Evolutionary conservation across 1,284 basidiomycete genomes (phyloP).

Genomic region (Leccinum pachyderme): DNA sequence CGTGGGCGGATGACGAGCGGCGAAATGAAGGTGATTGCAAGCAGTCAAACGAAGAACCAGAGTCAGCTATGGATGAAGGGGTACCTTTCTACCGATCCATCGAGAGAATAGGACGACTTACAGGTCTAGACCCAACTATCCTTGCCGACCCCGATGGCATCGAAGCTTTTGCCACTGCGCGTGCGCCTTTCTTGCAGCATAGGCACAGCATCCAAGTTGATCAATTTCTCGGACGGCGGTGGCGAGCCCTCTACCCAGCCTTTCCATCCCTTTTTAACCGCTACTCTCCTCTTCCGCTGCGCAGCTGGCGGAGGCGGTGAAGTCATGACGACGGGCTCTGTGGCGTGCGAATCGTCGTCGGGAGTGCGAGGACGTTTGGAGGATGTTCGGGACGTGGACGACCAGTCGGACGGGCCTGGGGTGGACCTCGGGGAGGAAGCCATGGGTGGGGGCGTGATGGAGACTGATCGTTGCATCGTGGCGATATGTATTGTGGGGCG

Average conservation of each 20-base stretch:
- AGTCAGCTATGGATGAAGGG: constrained; percentile 9
- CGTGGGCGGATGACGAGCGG: constrained; percentile 2
- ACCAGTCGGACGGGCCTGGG: constrained; percentile 69
- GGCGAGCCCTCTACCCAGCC: constrained; percentile 83
- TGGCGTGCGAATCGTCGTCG: constrained; percentile 37
- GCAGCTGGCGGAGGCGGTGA: constrained; percentile 28
- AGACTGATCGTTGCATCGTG: constrained; percentile 61
- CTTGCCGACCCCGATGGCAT: constrained; percentile 60
- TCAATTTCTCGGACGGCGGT: constrained; percentile 73
- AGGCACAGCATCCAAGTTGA: constrained; percentile 69
- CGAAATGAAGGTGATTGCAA: not conserved
- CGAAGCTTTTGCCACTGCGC: constrained; percentile 77
- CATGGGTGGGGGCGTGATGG: constrained; percentile 71
- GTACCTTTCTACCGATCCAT: constrained; percentile 29
- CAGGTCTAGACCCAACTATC: constrained; percentile 48
- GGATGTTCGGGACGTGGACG: constrained; percentile 68
- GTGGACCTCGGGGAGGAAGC: constrained; percentile 65
- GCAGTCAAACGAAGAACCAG: constrained; percentile 5
- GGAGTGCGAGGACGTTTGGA: constrained; percentile 76
- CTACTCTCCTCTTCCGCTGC: constrained; percentile 63
- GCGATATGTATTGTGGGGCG: constrained; percentile 67
- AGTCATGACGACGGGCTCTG: constrained; percentile 29
- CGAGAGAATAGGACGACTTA: constrained; percentile 18
- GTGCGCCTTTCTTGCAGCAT: constrained; percentile 63
- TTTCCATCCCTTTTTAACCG: constrained; percentile 79